These are phyloP conservation scores for Fusarium sp. DNA, from an alignment of 2,329 filamentous ascomycete species.

Conservation along the genomic window DNA sequence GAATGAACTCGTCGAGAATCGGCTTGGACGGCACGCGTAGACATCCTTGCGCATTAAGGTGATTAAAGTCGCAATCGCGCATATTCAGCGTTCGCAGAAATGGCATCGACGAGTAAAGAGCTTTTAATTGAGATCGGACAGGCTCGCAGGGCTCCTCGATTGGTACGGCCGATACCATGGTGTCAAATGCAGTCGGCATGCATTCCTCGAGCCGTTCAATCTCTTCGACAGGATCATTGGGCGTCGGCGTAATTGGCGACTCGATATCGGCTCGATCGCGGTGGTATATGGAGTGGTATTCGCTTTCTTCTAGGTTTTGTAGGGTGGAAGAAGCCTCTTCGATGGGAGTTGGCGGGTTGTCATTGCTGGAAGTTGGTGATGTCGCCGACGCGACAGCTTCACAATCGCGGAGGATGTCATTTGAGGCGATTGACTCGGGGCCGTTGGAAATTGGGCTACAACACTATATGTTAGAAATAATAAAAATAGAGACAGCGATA, in stretches of 20 bases:
- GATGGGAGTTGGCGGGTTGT: constrained; percentile 5
- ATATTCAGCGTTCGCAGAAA: constrained; percentile 30
- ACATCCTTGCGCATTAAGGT: constrained; percentile 31
- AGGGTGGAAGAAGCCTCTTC: constrained; percentile 13
- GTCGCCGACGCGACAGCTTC: constrained; percentile 17
- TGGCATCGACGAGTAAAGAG: constrained; percentile 34
- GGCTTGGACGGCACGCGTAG: constrained; percentile 34
- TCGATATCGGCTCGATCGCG: constrained; percentile 4
- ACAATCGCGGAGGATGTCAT: constrained; percentile 2
- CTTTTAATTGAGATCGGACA: constrained; percentile 30
- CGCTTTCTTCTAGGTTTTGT: background rate
- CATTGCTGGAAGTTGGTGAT: constrained; percentile 13
- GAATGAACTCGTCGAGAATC: constrained; percentile 35
- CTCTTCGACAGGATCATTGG: background rate
- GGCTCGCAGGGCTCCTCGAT: constrained; percentile 7
- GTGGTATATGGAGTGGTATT: background rate
- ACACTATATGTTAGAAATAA: background rate
- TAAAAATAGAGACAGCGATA: accelerated
- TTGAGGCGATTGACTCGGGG: background rate
- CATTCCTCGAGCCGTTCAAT: background rate
- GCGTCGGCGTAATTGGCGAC: background rate
- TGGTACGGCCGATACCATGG: background rate
- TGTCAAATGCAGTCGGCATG: background rate
- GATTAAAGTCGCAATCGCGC: constrained; percentile 29
- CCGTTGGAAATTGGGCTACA: constrained; percentile 7